Evolutionary conservation across 2,329 filamentous ascomycete genomes (phyloP), one percentile per base, ranked within the genome.

Genomic region (Aspergillus uvarum): DNA sequence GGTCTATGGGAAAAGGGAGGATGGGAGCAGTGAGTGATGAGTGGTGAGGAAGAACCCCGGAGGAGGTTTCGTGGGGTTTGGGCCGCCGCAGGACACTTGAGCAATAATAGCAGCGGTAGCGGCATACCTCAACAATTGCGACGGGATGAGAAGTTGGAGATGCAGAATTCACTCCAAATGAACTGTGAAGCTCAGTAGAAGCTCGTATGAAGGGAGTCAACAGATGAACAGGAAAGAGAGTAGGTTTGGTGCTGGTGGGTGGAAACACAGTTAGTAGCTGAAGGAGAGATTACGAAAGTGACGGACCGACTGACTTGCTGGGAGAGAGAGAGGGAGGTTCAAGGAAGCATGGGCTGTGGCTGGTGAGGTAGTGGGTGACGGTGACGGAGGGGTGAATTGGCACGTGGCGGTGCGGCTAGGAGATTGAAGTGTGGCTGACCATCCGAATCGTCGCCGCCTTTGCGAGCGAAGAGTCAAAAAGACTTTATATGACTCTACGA

Each of bases 21-120:
- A 63, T 64, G 38, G 16, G 38, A 44, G 38, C 35, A 22, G 22
- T 22, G 22, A 29, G 26, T 8, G 8, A 8, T 29, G 26, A 64
- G 52, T 65, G 61, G 65, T 65, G 58, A 65, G 64, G 58, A 60
- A 62, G 59, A 55, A 54, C 66, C 63, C 67, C 67, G 67, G 70
- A 68, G 67, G 73, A 73, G 69, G 71, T 71, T 75, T 73, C 71
- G 73, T 73, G 72, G 73, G 73, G 72, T 71, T 71, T 73, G 71
- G 72, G 71, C 67, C 63, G 72, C 71, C 70, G 70, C 72, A 70
- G 70, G 62, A 66, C 67, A 70, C 64, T 63, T 62, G 65, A 63
- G 65, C 59, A 64, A 61, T 51, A 66, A 59, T 60, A 65, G 57
- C 44, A 65, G 54, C 49, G 44, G 47, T 44, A 60, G 59, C 31